Conservation (phyloP, 441 rosid genomes). For the Syzygium malaccense region DNA sequence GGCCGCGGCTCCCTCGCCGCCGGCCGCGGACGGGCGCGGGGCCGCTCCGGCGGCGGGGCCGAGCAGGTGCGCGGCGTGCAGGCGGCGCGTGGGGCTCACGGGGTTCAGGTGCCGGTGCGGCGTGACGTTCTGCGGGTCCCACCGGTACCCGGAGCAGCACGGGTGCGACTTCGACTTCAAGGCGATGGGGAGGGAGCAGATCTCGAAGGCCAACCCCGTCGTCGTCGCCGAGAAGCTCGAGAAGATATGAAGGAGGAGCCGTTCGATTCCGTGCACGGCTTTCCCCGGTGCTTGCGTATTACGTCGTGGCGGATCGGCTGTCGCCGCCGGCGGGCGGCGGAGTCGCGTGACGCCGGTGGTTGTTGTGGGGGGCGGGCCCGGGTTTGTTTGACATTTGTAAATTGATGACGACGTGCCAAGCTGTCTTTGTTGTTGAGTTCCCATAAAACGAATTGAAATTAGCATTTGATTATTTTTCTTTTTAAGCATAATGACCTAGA, state of each 20-base stretch:
- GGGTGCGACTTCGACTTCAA: slow-evolving; percentile 52
- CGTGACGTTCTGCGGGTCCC: slow-evolving; percentile 50
- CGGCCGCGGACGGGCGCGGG: background rate
- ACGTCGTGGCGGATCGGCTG: background rate
- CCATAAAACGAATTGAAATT: background rate
- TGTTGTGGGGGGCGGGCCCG: background rate
- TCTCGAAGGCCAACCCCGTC: slow-evolving; percentile 50
- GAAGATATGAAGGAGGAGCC: slow-evolving; percentile 30
- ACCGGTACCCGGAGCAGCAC: slow-evolving; percentile 63
- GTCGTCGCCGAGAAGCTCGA: slow-evolving; percentile 49
- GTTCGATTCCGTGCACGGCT: background rate
- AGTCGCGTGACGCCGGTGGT: background rate
- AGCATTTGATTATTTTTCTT: background rate
- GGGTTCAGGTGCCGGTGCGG: slow-evolving; percentile 59
- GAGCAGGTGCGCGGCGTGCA: slow-evolving; percentile 40
- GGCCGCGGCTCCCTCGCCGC: background rate
- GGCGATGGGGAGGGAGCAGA: slow-evolving; percentile 52
- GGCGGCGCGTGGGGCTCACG: slow-evolving; percentile 56
- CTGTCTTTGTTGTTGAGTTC: background rate
- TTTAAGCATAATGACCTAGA: background rate
- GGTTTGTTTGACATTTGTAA: background rate
- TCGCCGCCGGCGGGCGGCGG: background rate
- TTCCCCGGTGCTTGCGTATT: background rate
- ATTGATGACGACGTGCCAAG: background rate
- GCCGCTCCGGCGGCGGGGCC: slow-evolving; percentile 6